Evolutionary conservation across 306 rosid species (phyloP), one percentile per base, ranked within the genome.

Genomic region (Cucurbita argyrosperma): DNA sequence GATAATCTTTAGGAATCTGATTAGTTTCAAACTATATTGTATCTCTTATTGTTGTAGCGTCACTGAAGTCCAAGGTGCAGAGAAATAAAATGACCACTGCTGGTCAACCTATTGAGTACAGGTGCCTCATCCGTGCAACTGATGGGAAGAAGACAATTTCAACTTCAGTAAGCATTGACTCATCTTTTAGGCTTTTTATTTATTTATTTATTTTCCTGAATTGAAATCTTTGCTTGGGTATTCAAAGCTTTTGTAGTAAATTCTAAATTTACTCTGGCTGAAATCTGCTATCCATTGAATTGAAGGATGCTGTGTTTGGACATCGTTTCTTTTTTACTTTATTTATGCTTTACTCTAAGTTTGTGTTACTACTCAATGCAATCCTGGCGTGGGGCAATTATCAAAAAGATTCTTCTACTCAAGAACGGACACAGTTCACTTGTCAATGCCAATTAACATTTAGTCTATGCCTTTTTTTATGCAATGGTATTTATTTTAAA

Each of bases 51-150:
- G 56, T 16, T 76, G 64, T 74, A 92, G 98, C 98, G 14, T 84
- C 97, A 4, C 73, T 95, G 85, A 89, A 91, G 80, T 91, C 97
- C 18, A 89, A 88, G 83, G 81, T 77, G 65, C 85, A 85, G 78
- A 84, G 19, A 82, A 88, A 95, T 85, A 95, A 95, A 84, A 57
- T 86, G 84, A 79, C 39, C 5, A 74, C 82, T 78, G 80, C 87
- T 74, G 99, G 96, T 59, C 83, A 88, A 81, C 59, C 84, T 57
- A 80, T 91, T 47, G 97, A 95, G 74, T 87, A 79, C 74, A 82
- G 97, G 80, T 95, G 99, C 81, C 96, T 89, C 60, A 82, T 95
- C 30, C 99, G 97, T 49, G 97, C 99, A 55, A 89, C 97, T 19
- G 88, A 91, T 83, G 99, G 90, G 78, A 91, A 91, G 76, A 88